Conservation (phyloP, 1,284 basidiomycete genomes). For the Rhodotorula mucilaginosa region DNA sequence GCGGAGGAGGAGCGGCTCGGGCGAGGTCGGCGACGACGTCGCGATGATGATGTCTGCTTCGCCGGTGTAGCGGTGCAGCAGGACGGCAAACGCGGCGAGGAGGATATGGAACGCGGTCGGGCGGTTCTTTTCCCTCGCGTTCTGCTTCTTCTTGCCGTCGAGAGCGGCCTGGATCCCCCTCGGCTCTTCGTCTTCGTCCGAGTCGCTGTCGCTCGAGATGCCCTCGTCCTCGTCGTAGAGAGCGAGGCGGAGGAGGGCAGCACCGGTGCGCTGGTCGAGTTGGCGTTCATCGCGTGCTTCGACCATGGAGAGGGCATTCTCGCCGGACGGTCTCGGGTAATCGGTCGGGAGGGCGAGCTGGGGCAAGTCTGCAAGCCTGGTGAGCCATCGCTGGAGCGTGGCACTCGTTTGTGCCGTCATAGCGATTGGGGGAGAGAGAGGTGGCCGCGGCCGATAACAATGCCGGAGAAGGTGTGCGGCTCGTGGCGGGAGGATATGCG, state of each 20-base stretch:
- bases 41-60: constrained; percentile 93
- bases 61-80: constrained; percentile 92
- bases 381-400: constrained; percentile 47
- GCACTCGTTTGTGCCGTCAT: not conserved
- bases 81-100: constrained; percentile 82
- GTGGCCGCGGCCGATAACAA: not conserved
- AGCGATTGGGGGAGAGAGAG: not conserved
- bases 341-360: constrained; percentile 93
- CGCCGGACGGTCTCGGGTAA: constrained; percentile 74
- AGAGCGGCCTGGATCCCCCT: constrained; percentile 38
- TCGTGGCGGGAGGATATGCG: no score
- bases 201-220: constrained; percentile 42
- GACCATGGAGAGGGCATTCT: constrained; percentile 39
- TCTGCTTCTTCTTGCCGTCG: not conserved
- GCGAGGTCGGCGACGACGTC: constrained; percentile 68
- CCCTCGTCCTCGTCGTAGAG: constrained; percentile 60
- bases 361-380: constrained; percentile 63
- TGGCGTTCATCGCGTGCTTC: constrained; percentile 39
- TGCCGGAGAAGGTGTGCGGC: no score
- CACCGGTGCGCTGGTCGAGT: constrained; percentile 50
- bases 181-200: constrained; percentile 41
- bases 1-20: constrained; percentile 81
- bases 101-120: constrained; percentile 90
- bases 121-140: constrained; percentile 12
- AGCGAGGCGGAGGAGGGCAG: constrained; percentile 63